Base-by-base conservation (phyloP, 139 green algal genomes). In the Micractinium sp. region DNA sequence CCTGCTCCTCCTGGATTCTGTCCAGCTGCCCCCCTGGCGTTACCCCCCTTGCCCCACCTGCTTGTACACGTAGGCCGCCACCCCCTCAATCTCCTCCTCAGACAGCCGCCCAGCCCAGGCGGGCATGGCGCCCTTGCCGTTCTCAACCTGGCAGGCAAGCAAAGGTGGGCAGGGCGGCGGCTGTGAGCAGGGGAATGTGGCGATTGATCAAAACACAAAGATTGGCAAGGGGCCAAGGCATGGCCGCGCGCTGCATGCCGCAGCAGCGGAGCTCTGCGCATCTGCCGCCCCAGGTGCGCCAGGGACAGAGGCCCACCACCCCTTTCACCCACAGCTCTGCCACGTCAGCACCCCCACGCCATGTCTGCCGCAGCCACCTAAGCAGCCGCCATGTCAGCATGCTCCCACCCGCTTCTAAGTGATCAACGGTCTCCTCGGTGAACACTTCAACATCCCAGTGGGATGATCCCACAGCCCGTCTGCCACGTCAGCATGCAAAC, bases 71-170 rank as follows among this genome's bases (percentile, higher is more conserved):
- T 96, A 97, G 33, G 76, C 75, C 0, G 95, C 92, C 39, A 96
- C 95, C 9, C 80, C 85, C 36, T 92, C 67, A 41, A 97, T 97
- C 91, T 97, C 95, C 9, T 97, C 93, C 41, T 96, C 92, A 41
- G 90, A 88, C 41, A 97, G 94, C 3, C 89, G 90, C 61, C 90
- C 94, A 1, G 56, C 86, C 93, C 95, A 97, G 20, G 95, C 95
- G 14, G 95, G 95, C 95, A 97, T 97, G 53, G 92, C 92, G 36
- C 88, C 89, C 47, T 81, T 88, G 84, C 84, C 69, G n/a, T 81
- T 81, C 84, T 53, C 35, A 39, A 73, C 56, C 81, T 85, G 81
- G 29, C 25, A 39, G 23, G 25, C 0, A 39, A 29, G 39, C n/a
- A 3, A 29, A 3, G 73, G n/a, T 41, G 22, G 31, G 33, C 31